A percentile compares a stretch with the other conserved stretches of the same genome.
These are phyloP conservation scores for Cercospora nicotianae DNA, from an alignment of 2,329 filamentous ascomycete genomes.

Conservation along the genomic window DNA sequence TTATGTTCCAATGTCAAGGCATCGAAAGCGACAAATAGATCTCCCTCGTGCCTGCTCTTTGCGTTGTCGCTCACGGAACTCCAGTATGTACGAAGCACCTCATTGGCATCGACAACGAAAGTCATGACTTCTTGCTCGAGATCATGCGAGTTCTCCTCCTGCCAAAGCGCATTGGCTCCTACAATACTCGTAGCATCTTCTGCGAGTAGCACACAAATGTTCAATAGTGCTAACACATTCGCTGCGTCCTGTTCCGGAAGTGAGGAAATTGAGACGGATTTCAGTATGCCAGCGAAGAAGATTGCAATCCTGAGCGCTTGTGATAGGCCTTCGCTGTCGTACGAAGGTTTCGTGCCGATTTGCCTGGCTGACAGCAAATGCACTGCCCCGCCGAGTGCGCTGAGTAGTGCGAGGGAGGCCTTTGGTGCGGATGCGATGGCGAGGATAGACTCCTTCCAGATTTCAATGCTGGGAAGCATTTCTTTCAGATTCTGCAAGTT, in stretches of 20 bases:
- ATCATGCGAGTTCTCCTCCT: conserved; percentile 39
- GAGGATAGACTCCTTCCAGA: conserved; percentile 66
- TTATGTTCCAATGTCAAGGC: conserved; percentile 11
- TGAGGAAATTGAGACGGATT: conserved; percentile 36
- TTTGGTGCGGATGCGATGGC: conserved; percentile 58
- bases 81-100: conserved; percentile 47
- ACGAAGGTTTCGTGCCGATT: conserved; percentile 25
- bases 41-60: not conserved
- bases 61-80: not conserved
- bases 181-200: conserved; percentile 61
- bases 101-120: conserved; percentile 54
- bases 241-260: conserved; percentile 36
- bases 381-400: conserved; percentile 67
- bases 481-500: conserved; percentile 23
- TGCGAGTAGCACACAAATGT: conserved; percentile 57
- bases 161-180: conserved; percentile 56
- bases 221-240: conserved; percentile 53
- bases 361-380: conserved; percentile 56
- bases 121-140: conserved; percentile 55
- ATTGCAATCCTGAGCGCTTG: conserved; percentile 72
- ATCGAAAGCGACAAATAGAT: conserved; percentile 2
- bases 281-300: conserved; percentile 64
- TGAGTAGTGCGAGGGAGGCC: conserved; percentile 71
- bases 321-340: conserved; percentile 68
- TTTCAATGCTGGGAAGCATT: conserved; percentile 39